Base-by-base conservation (phyloP, 257 asterid genomes). In the Rubia yunnanensis region DNA sequence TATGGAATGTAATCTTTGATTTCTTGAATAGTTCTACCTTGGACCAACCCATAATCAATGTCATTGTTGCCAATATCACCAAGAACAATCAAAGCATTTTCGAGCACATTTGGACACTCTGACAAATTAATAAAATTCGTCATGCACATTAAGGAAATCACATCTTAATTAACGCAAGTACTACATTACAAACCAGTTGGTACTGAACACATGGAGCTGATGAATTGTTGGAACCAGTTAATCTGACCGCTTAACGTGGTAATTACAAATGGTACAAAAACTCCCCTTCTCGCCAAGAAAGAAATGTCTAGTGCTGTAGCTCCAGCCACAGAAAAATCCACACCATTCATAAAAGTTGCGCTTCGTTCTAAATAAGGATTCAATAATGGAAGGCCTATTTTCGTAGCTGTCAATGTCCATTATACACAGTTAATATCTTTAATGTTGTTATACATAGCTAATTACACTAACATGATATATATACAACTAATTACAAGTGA, bases 51-150 rank as follows among this genome's bases (percentile, higher is more conserved):
- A 44, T 15, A 55, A 2, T 8, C n/a, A 1, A 80, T 62, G 61
- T 80, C 85, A n/a, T 77, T 74, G 63, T 28, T 32, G 35, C 80
- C 82, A 30, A 53, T 61, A 63, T 77, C 81, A 13, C 84, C 80
- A 27, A 74, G 55, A 3, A 80, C 23, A 7, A 77, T 0, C 35
- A 72, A 71, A 18, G 67, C 34, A 23, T 20, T 60, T 23, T 15
- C 18, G 10, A 81, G 67, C 74, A 36, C 70, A 2, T 58, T 30
- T 7, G 39, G 26, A 66, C 80, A 69, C 3, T 53, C 81, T 77
- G 65, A 53, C 15, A 55, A 35, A 57, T 28, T 7, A 50, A 23
- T 14, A 24, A 64, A 26, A 6, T 2, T 18, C 2, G 26, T 49
- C 8, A 44, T 49, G n/a, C 17, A 18, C 11, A 11, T 28, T 17